Percentiles rank a stretch among this genome's conserved stretches.
These are phyloP conservation scores for Diaporthe ampelina DNA, from an alignment of 2,329 filamentous ascomycete species.

Conservation along the genomic window DNA sequence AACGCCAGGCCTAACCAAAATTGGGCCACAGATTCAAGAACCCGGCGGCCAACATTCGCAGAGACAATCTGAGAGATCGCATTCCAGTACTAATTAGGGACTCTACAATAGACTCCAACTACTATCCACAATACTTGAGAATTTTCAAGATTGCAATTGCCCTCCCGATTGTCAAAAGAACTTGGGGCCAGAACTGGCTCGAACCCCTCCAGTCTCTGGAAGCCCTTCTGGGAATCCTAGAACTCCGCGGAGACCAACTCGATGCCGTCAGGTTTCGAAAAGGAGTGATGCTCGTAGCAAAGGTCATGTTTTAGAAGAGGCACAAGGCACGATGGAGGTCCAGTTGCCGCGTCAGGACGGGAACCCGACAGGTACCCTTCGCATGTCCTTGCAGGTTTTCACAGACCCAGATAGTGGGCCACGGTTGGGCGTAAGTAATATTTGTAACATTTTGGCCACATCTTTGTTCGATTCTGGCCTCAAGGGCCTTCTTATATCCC, in stretches of 20 bases:
- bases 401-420: too few species aligned
- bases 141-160: background rate
- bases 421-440: background rate
- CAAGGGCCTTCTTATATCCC: background rate
- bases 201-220: background rate
- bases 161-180: background rate
- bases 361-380: constrained; percentile 4
- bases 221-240: background rate
- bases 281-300: background rate
- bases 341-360: background rate
- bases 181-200: background rate
- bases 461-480: background rate
- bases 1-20: background rate
- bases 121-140: background rate
- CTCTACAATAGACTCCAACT: background rate
- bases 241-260: background rate
- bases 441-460: background rate
- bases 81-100: background rate
- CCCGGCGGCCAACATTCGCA: background rate
- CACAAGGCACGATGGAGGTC: background rate
- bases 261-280: background rate
- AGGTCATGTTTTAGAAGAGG: background rate
- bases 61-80: background rate
- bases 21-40: background rate
- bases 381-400: constrained; percentile 9